Evolutionary conservation across 78 protist species (phyloP).

Genomic region (Speleostelium caveatum): DNA sequence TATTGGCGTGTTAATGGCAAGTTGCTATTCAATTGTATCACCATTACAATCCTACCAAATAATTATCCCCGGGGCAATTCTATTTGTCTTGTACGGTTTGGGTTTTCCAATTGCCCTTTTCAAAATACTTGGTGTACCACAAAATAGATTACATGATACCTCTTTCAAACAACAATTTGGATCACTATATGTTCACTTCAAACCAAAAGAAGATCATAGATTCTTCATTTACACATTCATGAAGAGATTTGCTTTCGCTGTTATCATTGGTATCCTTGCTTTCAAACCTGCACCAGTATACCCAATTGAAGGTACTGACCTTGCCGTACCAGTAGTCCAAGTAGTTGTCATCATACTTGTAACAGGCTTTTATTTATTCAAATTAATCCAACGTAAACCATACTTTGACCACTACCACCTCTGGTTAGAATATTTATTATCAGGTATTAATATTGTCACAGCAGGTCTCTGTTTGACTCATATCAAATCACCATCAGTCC

Average conservation of each 20-base stretch:
- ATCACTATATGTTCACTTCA: conserved; percentile 66
- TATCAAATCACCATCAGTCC: conserved; percentile 56
- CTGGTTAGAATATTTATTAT: conserved; percentile 59
- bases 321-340: conserved; percentile 75
- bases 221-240: conserved; percentile 60
- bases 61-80: conserved; percentile 68
- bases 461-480: conserved; percentile 47
- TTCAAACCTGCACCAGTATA: conserved; percentile 33
- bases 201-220: conserved; percentile 76
- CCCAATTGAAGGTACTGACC: conserved; percentile 33
- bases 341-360: conserved; percentile 23
- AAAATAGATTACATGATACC: conserved; percentile 65
- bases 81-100: conserved; percentile 63
- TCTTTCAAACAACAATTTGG: conserved; percentile 77
- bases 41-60: conserved; percentile 22
- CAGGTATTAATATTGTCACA: conserved; percentile 44
- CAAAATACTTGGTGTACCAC: conserved; percentile 50
- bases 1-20: conserved; percentile 49
- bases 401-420: conserved; percentile 73
- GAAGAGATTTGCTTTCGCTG: conserved; percentile 64
- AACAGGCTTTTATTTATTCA: conserved; percentile 4
- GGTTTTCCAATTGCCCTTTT: conserved; percentile 64
- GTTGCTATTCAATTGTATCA: conserved; percentile 36
- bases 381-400: conserved; percentile 53
- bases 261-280: conserved; percentile 67